These are phyloP conservation scores for Chaetomiaceae sp. DNA, from an alignment of 2,329 filamentous ascomycete species.

Conservation along the genomic window DNA sequence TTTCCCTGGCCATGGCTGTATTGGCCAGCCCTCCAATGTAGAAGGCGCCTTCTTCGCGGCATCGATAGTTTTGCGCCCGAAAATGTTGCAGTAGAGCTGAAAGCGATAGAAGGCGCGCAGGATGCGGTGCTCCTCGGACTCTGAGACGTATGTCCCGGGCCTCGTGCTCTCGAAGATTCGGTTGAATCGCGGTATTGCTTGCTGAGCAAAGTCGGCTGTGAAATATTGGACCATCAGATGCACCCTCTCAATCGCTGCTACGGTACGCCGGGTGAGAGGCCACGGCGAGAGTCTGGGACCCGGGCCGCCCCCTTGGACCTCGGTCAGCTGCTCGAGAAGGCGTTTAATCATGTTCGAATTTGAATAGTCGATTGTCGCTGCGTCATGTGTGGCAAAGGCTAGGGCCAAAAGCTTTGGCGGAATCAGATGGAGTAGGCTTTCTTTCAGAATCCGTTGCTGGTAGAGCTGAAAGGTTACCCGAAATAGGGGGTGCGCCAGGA, in stretches of 20 bases:
- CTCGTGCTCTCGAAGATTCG: background rate
- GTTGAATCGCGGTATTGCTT: background rate
- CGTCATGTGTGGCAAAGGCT: background rate
- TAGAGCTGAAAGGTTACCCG: background rate
- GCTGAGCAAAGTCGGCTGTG: background rate
- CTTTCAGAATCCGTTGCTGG: background rate
- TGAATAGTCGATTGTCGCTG: background rate
- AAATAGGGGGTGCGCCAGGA: slow-evolving; percentile 1
- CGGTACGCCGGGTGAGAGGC: background rate
- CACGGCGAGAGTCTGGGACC: background rate
- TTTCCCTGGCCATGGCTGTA: background rate
- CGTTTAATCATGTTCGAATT: background rate
- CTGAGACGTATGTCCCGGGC: background rate
- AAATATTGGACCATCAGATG: background rate
- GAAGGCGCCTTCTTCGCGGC: background rate
- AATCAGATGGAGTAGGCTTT: background rate
- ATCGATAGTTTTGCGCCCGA: background rate
- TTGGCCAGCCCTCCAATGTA: background rate
- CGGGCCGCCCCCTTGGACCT: too few species aligned
- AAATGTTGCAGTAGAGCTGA: slow-evolving; percentile 1
- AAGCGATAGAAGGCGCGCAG: slow-evolving; percentile 1
- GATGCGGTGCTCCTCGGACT: slow-evolving; percentile 1
- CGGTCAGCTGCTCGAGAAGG: background rate
- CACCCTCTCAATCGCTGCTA: background rate
- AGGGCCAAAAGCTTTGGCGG: background rate